Percentiles rank a stretch among this genome's conserved stretches.
phyloP scores from a whole-genome alignment of 1,139 yeast species.

The Sporopachydermia cereana region DNA sequence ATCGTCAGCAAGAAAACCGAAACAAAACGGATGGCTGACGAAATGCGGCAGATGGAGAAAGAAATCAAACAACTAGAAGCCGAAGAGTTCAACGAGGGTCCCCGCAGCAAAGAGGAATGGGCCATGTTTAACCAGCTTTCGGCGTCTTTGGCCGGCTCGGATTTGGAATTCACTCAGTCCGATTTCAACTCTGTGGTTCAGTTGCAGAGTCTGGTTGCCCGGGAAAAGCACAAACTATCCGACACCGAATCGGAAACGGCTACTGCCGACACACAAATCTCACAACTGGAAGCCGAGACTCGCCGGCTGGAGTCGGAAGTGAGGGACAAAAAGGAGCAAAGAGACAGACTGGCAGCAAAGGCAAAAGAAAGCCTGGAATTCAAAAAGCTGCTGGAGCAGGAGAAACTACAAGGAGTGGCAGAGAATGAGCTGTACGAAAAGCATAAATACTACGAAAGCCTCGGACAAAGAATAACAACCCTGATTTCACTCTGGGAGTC shows the following conservation, averaged over 20 bases:
- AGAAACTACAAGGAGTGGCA: neutral
- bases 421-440: neutral
- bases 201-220: neutral
- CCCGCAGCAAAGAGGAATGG: neutral
- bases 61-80: conserved; percentile 13
- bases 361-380: neutral
- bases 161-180: neutral
- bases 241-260: neutral
- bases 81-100: conserved; percentile 7
- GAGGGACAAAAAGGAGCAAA: neutral
- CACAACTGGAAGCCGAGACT: neutral
- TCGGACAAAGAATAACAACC: neutral
- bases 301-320: neutral
- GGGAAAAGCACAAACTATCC: neutral
- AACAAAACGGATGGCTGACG: conserved; percentile 15
- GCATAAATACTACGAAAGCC: neutral
- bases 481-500: neutral
- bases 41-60: conserved; percentile 17
- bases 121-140: neutral
- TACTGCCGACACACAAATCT: neutral
- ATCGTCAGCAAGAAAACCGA: conserved; percentile 15
- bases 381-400: neutral
- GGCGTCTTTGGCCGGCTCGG: neutral
- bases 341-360: neutral
- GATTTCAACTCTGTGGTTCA: neutral